A percentile compares a stretch with the other conserved stretches of the same genome.
These are phyloP conservation scores for Trichoderma sp. DNA, from an alignment of 2,329 filamentous ascomycete genomes.

Conservation along the genomic window DNA sequence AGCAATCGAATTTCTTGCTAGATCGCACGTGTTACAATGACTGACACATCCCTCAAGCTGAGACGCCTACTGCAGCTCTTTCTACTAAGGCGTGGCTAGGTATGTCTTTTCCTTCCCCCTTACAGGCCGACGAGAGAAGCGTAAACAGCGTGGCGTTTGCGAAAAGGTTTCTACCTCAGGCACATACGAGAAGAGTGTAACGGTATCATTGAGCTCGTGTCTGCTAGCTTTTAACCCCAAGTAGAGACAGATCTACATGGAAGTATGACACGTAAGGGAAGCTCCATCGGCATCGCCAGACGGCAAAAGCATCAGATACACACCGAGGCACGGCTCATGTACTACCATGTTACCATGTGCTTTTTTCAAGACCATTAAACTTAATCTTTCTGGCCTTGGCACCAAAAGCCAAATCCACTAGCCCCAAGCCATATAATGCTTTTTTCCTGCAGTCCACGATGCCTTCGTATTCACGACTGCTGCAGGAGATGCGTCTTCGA, in stretches of 20 bases:
- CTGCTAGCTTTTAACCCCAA: background rate
- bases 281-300: background rate
- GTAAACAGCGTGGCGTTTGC: background rate
- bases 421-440: background rate
- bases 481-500: background rate
- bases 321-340: background rate
- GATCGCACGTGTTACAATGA: background rate
- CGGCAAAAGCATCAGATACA: background rate
- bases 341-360: background rate
- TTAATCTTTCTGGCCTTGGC: conserved; percentile 5
- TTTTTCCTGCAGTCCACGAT: background rate
- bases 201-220: background rate
- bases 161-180: background rate
- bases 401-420: background rate
- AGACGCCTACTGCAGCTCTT: background rate
- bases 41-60: background rate
- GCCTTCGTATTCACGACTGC: conserved; percentile 7
- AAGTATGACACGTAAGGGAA: background rate
- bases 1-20: background rate
- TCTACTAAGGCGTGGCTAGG: background rate
- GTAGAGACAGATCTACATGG: background rate
- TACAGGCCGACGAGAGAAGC: background rate
- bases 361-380: background rate
- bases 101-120: background rate
- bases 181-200: background rate